phyloP scores from a whole-genome alignment of 306 rosid genomes.

The Comarum palustre region DNA sequence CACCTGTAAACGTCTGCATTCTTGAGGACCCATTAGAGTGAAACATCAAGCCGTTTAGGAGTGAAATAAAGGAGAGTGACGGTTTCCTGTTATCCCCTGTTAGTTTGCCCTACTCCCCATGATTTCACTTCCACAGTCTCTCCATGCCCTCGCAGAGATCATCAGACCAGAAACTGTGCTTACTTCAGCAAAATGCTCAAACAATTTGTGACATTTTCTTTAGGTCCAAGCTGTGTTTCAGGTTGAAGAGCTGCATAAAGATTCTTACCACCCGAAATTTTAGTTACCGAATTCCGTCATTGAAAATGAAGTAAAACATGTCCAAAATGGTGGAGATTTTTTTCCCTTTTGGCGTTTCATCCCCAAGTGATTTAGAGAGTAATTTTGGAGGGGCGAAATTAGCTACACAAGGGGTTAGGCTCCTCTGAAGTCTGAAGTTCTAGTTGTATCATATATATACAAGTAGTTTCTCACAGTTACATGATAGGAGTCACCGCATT shows the following conservation, averaged over 20 bases:
- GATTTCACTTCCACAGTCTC: not conserved
- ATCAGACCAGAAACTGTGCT: not conserved
- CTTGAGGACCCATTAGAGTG: not conserved
- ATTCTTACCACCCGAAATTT: not conserved
- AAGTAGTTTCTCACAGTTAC: too few species aligned
- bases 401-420: too few species aligned
- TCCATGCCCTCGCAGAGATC: not conserved
- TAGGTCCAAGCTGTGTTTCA: not conserved
- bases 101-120: not conserved
- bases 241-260: not conserved
- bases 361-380: too few species aligned
- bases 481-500: too few species aligned
- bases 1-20: not conserved
- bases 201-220: not conserved
- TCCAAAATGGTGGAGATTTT: not conserved
- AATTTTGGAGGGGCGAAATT: too few species aligned
- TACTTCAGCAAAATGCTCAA: not conserved
- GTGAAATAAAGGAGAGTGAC: conserved; percentile 2
- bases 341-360: not conserved
- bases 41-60: not conserved
- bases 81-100: not conserved
- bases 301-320: not conserved
- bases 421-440: too few species aligned
- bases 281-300: not conserved
- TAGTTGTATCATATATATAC: too few species aligned